Evolutionary conservation across 805 yeast species (phyloP), one percentile per base, ranked within the genome.

Genomic region (Pichia paraexigua): DNA sequence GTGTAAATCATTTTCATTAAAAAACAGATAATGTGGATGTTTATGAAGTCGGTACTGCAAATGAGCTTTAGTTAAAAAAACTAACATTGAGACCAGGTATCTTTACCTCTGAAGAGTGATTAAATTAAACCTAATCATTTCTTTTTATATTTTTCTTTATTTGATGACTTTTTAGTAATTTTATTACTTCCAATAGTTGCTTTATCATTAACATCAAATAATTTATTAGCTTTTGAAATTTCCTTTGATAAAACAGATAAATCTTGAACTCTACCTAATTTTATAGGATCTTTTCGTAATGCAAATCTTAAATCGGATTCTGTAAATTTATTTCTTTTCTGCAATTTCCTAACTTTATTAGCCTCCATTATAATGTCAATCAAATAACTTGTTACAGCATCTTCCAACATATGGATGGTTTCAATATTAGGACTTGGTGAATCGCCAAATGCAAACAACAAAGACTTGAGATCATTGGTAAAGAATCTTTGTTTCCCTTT

Each of bases 231-330:
- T 50, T 77, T 84, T 3, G 76, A 70, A 57, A 85, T 82, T 54
- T 77, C 79, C 60, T 77, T 79, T 56, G 82, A 84, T 59, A 83
- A 66, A 21, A 73, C 68, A 49, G 83, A 71, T 57, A 85, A 70
- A 60, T 84, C 88, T 54, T 80, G 79, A 1, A 85, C 77, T 65
- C 92, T 78, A 2, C 87, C 88, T 15, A 83, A 71, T 60, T 85
- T 85, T 15, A 77, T 69, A 2, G 83, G 79, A 59, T 85, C 92
- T 50, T 75, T 75, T 44, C 90, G 68, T 48, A 86, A 64, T 0
- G 85, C 87, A 65, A 83, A 85, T 62, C 78, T 80, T 67, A 85
- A 79, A 60, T 85, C 91, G 43, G 84, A 90, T 18, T 85, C 80
- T 56, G 80, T 81, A 56, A 85, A 74, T 65, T 84, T 85, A 54